Evolutionary conservation across 1,284 basidiomycete genomes (phyloP), one percentile per base, ranked within the genome.

Genomic region (Cryptococcus sp.): DNA sequence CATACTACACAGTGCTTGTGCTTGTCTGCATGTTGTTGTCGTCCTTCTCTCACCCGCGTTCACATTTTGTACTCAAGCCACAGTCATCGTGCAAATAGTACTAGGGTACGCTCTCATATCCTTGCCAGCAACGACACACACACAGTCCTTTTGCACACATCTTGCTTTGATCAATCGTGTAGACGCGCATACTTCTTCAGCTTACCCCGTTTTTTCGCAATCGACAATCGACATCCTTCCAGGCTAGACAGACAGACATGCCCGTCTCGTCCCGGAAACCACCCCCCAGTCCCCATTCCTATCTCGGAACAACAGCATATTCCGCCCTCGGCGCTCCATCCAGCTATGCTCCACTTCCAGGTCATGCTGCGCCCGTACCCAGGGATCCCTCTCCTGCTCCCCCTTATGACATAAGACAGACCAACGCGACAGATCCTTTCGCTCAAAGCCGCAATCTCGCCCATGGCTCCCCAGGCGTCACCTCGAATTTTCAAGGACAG

Each of bases 191-290:
- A 15, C 42, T 8, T n/a, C 11, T n/a, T 47, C 42, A 16, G 25
- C 16, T 19, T n/a, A 38, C 17, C 17, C n/a, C n/a, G 7, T 39
- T 20, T 17, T 16, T 22, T 19, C 35, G 25, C 15, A 47, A 35
- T 35, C 31, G 8, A 35, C 13, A 45, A 45, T 13, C 11, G 16
- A 22, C 22, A 45, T 10, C n/a, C 42, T 2, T 8, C 22, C 42
- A 4, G 8, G 42, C 42, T 45, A 3, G n/a, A 22, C 42, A 19
- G 19, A 13, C 31, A 35, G 31, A 35, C 31, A 63, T 64, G 61
- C 65, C 62, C 4, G 51, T 59, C 50, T 67, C 65, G 13, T 64
- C 62, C 11, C 56, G 62, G 1, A 62, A 59, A 54, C 57, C 61
- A 7, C 57, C 57, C 39, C 57, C 57, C 3, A 54, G 48, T n/a